These are phyloP conservation scores for Remersonia thermophila DNA, from an alignment of 2,329 filamentous ascomycete species.

Conservation along the genomic window DNA sequence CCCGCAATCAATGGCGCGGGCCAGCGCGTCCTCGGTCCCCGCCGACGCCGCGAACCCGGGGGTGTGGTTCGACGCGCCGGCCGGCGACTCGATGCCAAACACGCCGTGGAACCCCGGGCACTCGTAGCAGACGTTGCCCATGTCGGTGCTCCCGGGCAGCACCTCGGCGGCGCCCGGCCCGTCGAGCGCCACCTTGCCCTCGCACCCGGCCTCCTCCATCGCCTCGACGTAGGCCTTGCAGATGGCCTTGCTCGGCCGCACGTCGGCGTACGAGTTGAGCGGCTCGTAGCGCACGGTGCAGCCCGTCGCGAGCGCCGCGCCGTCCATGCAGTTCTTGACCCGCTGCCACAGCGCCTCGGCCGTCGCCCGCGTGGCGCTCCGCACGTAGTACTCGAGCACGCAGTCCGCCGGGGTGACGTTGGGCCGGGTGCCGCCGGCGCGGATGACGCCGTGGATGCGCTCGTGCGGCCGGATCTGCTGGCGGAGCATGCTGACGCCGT, in stretches of 20 bases:
- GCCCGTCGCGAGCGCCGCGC: constrained; percentile 24
- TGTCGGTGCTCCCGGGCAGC: constrained; percentile 23
- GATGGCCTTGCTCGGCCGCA: constrained; percentile 16
- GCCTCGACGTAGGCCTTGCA: constrained; percentile 20
- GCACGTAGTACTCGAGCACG: constrained; percentile 31
- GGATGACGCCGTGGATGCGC: constrained; percentile 38
- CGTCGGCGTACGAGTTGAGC: constrained; percentile 23
- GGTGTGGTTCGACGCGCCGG: constrained; percentile 29
- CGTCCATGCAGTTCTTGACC: constrained; percentile 24
- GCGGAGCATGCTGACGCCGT: constrained; percentile 31
- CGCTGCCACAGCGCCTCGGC: constrained; percentile 22
- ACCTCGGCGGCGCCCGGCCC: constrained; percentile 18
- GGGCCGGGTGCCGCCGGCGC: constrained; percentile 25
- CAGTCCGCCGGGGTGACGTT: constrained; percentile 28
- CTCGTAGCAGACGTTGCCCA: constrained; percentile 33
- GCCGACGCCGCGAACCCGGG: constrained; percentile 28
- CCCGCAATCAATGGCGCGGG: constrained; percentile 23
- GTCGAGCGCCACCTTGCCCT: constrained; percentile 19
- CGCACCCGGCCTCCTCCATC: constrained; percentile 12
- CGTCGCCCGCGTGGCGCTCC: constrained; percentile 27
- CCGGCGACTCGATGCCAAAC: constrained; percentile 27
- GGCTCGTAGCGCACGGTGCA: constrained; percentile 20
- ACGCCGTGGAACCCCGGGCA: constrained; percentile 32
- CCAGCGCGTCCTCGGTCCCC: constrained; percentile 25
- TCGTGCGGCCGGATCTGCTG: constrained; percentile 37